phyloP scores from a whole-genome alignment of 169 alveolate genomes.

The Plasmodium berghei region DNA sequence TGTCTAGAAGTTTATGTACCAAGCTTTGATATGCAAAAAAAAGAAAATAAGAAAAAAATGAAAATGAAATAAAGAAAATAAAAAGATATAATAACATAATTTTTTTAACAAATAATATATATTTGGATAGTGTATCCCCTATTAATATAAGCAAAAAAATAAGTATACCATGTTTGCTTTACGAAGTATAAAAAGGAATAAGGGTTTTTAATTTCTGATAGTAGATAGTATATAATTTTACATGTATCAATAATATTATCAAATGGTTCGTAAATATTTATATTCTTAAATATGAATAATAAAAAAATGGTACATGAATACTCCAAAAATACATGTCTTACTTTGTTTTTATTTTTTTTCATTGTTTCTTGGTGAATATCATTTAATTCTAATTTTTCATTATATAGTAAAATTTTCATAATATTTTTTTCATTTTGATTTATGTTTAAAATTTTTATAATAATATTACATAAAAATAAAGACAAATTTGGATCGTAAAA shows the following conservation, averaged over 20 bases:
- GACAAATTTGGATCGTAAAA: constrained; percentile 46
- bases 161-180: constrained; percentile 18
- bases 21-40: background rate
- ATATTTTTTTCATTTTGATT: constrained; percentile 28
- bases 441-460: constrained; percentile 36
- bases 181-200: constrained; percentile 51
- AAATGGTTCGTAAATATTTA: constrained; percentile 41
- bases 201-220: constrained; percentile 37
- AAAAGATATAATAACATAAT: background rate
- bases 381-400: constrained; percentile 22
- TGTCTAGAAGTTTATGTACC: constrained; percentile 27
- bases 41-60: background rate
- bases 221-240: constrained; percentile 15
- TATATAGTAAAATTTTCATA: constrained; percentile 14
- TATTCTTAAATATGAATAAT: constrained; percentile 26
- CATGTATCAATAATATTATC: constrained; percentile 27
- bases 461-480: constrained; percentile 46
- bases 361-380: constrained; percentile 35
- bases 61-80: background rate
- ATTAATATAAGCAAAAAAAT: too few species aligned
- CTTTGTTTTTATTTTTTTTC: constrained; percentile 20
- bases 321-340: constrained; percentile 40
- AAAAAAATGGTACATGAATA: constrained; percentile 30
- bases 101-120: background rate
- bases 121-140: background rate